These are phyloP conservation scores for Colletotrichum kahawae DNA, from an alignment of 2,329 filamentous ascomycete genomes.

Conservation along the genomic window DNA sequence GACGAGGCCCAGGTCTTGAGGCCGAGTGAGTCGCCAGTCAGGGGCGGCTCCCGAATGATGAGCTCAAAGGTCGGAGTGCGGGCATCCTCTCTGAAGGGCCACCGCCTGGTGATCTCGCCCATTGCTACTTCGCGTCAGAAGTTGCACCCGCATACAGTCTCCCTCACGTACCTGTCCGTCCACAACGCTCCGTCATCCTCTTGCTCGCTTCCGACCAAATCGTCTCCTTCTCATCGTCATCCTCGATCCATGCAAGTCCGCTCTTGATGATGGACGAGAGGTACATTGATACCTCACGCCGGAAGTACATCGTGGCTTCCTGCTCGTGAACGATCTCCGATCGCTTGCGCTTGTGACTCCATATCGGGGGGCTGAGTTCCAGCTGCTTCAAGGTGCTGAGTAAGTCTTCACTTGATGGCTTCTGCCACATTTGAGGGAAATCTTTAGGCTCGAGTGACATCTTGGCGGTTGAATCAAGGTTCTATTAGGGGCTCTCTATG, in stretches of 20 bases:
- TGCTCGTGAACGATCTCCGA: slow-evolving; percentile 47
- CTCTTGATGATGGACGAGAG: slow-evolving; percentile 73
- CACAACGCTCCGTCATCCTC: slow-evolving; percentile 84
- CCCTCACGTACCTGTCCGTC: slow-evolving; percentile 64
- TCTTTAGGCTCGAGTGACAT: slow-evolving; percentile 53
- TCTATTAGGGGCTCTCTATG: slow-evolving; percentile 7
- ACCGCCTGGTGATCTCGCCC: slow-evolving; percentile 60
- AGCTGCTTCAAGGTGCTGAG: slow-evolving; percentile 70
- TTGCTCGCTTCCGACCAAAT: slow-evolving; percentile 82
- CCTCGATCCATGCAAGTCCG: slow-evolving; percentile 69
- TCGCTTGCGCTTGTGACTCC: slow-evolving; percentile 56
- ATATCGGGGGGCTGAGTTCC: slow-evolving; percentile 70
- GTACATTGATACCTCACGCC: slow-evolving; percentile 65
- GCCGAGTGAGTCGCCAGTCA: slow-evolving; percentile 87
- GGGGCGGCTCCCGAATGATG: slow-evolving; percentile 80
- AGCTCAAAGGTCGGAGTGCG: slow-evolving; percentile 60
- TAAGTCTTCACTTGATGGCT: slow-evolving; percentile 70
- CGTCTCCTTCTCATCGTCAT: slow-evolving; percentile 68
- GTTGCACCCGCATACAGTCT: not conserved
- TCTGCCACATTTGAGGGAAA: slow-evolving; percentile 83
- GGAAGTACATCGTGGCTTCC: slow-evolving; percentile 46
- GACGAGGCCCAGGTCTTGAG: slow-evolving; percentile 97
- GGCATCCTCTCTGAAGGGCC: slow-evolving; percentile 49
- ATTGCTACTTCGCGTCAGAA: slow-evolving; percentile 44
- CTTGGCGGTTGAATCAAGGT: slow-evolving; percentile 5